These are phyloP conservation scores for Sicyos baderoa DNA, from an alignment of 306 rosid genomes.

Conservation along the genomic window DNA sequence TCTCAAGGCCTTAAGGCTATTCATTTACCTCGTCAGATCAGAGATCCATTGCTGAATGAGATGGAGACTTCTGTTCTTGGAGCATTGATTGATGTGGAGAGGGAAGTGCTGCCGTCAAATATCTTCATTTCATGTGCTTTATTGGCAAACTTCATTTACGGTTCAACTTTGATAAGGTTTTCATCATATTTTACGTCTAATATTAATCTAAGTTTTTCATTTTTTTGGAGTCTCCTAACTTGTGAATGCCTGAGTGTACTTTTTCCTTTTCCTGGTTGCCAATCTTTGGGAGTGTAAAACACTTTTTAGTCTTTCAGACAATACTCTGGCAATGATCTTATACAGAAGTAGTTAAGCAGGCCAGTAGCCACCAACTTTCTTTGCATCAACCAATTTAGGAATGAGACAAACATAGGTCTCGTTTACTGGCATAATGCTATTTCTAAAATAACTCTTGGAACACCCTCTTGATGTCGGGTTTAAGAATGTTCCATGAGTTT, in stretches of 20 bases:
- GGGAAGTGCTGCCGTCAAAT: slow-evolving; percentile 39
- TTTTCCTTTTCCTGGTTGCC: neutral
- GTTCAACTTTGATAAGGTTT: slow-evolving; percentile 52
- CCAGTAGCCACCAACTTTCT: no score
- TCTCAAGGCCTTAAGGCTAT: slow-evolving; percentile 33
- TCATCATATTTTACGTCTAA: slow-evolving; percentile 19
- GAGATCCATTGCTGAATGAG: slow-evolving; percentile 61
- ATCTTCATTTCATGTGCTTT: slow-evolving; percentile 59
- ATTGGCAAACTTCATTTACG: slow-evolving; percentile 54
- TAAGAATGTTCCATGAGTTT: no score
- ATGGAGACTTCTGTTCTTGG: slow-evolving; percentile 60
- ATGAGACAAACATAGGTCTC: no score
- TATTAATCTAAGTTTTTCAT: neutral
- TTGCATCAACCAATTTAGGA: no score
- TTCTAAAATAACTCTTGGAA: no score
- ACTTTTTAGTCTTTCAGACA: no score
- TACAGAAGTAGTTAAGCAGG: no score
- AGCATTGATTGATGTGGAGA: slow-evolving; percentile 45
- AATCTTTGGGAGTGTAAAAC: neutral
- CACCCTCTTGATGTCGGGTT: no score
- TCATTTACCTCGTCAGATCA: slow-evolving; percentile 53
- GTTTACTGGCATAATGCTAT: no score
- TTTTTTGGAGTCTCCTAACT: neutral
- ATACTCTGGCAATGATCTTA: no score
- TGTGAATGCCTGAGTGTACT: neutral